Base-by-base conservation (phyloP, 306 rosid genomes). In the Quercus variabilis region DNA sequence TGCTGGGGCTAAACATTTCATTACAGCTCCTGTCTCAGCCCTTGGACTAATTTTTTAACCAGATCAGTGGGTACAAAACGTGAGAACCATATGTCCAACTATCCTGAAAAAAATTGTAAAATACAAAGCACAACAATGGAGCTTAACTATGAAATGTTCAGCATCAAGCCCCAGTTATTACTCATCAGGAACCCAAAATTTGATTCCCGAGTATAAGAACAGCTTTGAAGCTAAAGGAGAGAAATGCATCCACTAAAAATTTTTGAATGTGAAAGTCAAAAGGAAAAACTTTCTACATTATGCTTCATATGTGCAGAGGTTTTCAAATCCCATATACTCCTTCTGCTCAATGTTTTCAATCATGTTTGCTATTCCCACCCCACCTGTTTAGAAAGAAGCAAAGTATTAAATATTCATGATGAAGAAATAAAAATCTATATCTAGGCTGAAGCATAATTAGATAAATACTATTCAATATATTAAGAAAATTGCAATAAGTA, bases 281-380 rank as follows among this genome's bases (percentile, higher is more conserved):
- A 21, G 31, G 31, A 19, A 35, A 10, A 33, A n/a, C 72, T 7
- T 35, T 68, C 72, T 18, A 35, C 17, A 28, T 63, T 63, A 63
- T 68, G 72, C 26, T 8, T 77, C 79, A 4, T 91, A 90, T 43
- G 83, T 87, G 94, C 99, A 94, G 19, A 94, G 85, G 77, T 88
- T 81, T 79, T 88, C 92, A 56, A 94, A 94, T 68, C 99, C 99
- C 99, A 94, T 90, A 71, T 89, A 91, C 20, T 90, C 93, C 13
- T 90, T 58, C 31, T 30, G 82, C 31, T 79, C 19, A 54, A 92
- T 83, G 87, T 84, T 90, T 43, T 68, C 74, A 30, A 94, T 60
- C 91, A 89, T 86, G 64, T 85, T 80, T 79, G 74, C 77, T 41
- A 94, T 84, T 62, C 99, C 99, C 52, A 94, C 95, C 72, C 99